Base-by-base conservation (phyloP, 257 asterid species). In the Solanum acaule region DNA sequence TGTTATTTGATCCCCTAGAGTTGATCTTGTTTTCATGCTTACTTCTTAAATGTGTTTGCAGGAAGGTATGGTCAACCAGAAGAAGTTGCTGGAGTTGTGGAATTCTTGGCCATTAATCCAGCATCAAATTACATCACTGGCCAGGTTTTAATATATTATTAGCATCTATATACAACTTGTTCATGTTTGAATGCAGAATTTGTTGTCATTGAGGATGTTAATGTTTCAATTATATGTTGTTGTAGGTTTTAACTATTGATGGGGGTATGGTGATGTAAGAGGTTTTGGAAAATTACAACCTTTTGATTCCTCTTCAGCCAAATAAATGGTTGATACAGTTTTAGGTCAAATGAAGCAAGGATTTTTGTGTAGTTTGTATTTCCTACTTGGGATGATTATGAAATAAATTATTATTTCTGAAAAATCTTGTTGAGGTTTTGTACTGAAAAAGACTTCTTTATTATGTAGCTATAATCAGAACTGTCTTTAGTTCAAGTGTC, bases 241-340 rank as follows among this genome's bases (percentile, higher is more conserved):
- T 79, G 79, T 95, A 96, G 98, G 98, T 95, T 88, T 83, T 95
- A 72, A 93, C 97, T 87, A 95, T 96, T 87, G 99, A 96, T 89
- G 98, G 99, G 73, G 99, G 99, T 83, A 93, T 96, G 99, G 98
- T 96, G 87, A 95, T 96, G 98, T 96, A 85, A 94, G 94, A 84
- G 37, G 86, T 15, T 46, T 12, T 82, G 44, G 76, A 59, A 12
- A 40, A 44, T 9, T 34, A 27, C 78, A 49, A 67, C 11, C 4
- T 40, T 68, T 40, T 44, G 33, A 46, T 27, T 12, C 82, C 22
- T 25, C 37, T 25, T 15, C 23, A 49, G 82, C 27, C 71, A 40
- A 40, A 37, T 63, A 49, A 59, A 52, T 29, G 72, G 40, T 23
- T 12, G 29, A 23, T 56, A 67, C 67, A 79, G 20, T 85, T 84